Percentiles rank a stretch among this genome's conserved stretches.
These are phyloP conservation scores for Parasitella parasitica DNA, from an alignment of 371 early-diverging fungal genomes.

Conservation along the genomic window DNA sequence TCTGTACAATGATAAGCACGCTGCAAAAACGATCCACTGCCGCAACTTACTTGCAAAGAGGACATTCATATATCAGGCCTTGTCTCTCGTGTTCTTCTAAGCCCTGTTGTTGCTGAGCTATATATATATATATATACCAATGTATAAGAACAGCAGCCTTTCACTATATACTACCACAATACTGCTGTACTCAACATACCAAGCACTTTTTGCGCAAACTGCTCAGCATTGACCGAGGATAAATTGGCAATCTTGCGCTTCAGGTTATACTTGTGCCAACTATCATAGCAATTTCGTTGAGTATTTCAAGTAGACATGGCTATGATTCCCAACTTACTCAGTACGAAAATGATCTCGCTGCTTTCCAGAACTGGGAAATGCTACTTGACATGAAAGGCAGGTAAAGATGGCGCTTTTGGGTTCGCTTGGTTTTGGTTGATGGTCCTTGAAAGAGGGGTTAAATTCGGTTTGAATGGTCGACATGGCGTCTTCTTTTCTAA, in stretches of 20 bases:
- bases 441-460: constrained; percentile 2
- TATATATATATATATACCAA: not conserved
- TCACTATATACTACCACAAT: too few species aligned
- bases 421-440: constrained; percentile 1
- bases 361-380: constrained; percentile 74
- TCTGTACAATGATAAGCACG: too few species aligned
- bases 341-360: constrained; percentile 83
- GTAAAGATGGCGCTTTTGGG: constrained; percentile 42
- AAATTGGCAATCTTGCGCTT: constrained; percentile 81
- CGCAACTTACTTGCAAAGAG: constrained; percentile 37
- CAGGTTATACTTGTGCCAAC: constrained; percentile 89
- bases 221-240: constrained; percentile 68
- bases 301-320: not conserved
- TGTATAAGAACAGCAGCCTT: too few species aligned
- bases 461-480: constrained; percentile 3
- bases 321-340: constrained; percentile 45
- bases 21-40: too few species aligned
- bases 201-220: constrained; percentile 63
- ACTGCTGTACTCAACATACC: constrained; percentile 41
- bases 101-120: constrained; percentile 46
- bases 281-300: not conserved
- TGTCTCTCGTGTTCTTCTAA: constrained; percentile 36
- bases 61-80: constrained; percentile 38
- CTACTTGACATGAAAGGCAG: constrained; percentile 80
- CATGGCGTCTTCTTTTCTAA: not conserved